Evolutionary conservation across 2,329 filamentous ascomycete species (phyloP).

Genomic region (Camillea tinctor): DNA sequence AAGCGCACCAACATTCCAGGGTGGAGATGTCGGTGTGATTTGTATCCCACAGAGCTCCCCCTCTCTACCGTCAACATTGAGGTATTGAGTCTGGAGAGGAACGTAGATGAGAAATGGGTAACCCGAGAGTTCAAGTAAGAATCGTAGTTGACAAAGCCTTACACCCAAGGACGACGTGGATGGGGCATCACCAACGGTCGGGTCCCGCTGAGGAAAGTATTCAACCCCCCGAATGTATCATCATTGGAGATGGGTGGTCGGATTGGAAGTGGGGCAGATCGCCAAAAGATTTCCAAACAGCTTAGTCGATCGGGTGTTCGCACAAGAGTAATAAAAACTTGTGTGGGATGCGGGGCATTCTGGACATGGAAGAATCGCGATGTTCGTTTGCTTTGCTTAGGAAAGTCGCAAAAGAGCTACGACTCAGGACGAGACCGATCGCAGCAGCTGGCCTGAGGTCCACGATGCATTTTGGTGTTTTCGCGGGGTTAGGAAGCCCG

Average conservation of each 20-base stretch:
- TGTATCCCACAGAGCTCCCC: background rate
- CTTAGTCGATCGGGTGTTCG: constrained; percentile 20
- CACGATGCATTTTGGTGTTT: constrained; percentile 5
- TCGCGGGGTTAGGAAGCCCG: constrained; percentile 8
- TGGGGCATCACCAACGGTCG: background rate
- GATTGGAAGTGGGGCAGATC: constrained; percentile 23
- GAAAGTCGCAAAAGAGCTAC: constrained; percentile 1
- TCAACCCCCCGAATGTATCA: background rate
- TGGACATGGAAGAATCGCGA: constrained; percentile 7
- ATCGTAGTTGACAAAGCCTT: background rate
- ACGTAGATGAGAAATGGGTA: background rate
- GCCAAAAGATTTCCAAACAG: constrained; percentile 22
- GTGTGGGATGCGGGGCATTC: constrained; percentile 26
- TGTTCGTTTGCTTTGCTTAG: constrained; percentile 1
- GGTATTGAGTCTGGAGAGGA: background rate
- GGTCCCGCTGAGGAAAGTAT: background rate
- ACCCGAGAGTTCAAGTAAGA: no score
- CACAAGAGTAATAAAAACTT: constrained; percentile 11
- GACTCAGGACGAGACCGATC: background rate
- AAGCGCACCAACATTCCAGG: background rate
- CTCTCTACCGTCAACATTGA: background rate
- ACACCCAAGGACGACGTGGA: background rate
- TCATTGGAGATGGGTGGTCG: background rate
- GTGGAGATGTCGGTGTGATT: background rate
- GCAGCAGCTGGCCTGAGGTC: constrained; percentile 1